Percentiles rank a stretch among this genome's conserved stretches.
These are phyloP conservation scores for Arthrobotrys musiformis DNA, from an alignment of 2,329 filamentous ascomycete species.

Conservation along the genomic window DNA sequence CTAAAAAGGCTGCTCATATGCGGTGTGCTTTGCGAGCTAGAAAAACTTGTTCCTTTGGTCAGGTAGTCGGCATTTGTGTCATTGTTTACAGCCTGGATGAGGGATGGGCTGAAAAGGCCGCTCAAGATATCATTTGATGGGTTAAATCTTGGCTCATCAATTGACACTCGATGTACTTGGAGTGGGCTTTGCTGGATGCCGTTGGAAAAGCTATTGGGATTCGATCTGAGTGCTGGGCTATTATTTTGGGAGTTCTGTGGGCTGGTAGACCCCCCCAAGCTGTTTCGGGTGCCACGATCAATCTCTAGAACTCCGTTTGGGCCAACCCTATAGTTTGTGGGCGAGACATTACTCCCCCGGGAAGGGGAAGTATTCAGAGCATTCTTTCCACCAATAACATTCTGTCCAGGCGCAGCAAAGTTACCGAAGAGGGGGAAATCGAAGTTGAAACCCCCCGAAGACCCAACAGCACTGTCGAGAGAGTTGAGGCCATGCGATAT, in stretches of 20 bases:
- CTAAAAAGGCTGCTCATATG: constrained; percentile 59
- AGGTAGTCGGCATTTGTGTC: constrained; percentile 63
- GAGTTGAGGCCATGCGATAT: constrained; percentile 64
- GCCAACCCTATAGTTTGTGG: constrained; percentile 47
- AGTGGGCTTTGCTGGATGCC: constrained; percentile 53
- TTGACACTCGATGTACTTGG: constrained; percentile 46
- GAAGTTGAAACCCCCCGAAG: constrained; percentile 75
- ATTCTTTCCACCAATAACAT: constrained; percentile 39
- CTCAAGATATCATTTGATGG: constrained; percentile 57
- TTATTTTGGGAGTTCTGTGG: constrained; percentile 55
- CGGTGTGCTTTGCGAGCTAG: constrained; percentile 62
- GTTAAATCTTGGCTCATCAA: constrained; percentile 51
- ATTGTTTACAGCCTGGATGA: constrained; percentile 65
- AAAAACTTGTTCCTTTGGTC: constrained; percentile 61
- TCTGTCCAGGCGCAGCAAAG: constrained; percentile 63
- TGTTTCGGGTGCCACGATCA: constrained; percentile 23
- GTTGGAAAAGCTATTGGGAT: constrained; percentile 61
- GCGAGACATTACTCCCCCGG: constrained; percentile 40
- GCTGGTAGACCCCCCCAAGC: constrained; percentile 36
- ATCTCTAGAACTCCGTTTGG: constrained; percentile 47
- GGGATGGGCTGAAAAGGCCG: constrained; percentile 71
- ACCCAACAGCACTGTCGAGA: constrained; percentile 60
- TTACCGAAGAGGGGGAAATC: constrained; percentile 95
- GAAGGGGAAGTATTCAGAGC: constrained; percentile 26
- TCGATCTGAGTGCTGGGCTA: constrained; percentile 62